Base-by-base conservation (phyloP, 192 early-diverging fungal genomes). In the Coemansia sp. region DNA sequence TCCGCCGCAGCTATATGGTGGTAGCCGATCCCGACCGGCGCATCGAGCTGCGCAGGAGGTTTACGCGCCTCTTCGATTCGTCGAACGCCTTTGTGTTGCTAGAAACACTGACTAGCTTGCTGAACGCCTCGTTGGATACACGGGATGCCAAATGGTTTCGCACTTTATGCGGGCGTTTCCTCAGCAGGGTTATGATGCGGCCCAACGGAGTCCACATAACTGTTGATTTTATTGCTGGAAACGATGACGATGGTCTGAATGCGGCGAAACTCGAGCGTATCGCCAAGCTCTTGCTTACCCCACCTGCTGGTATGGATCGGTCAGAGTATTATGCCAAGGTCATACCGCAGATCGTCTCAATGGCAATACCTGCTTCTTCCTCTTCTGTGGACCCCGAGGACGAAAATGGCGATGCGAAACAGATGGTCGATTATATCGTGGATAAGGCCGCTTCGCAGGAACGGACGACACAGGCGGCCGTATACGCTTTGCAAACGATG, bases 171-270 rank as follows among this genome's bases (percentile, higher is more conserved):
- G 87, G 89, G 0, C 74, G 88, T 45, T 90, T 89, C 51, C 84
- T 94, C 3, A 85, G 91, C 1, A 86, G 89, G 33, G 85, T 93
- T 35, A 53, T 95, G 15, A 72, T 92, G 60, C 73, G 87, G 20
- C 87, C 88, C 0, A 74, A 70, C 35, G 93, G 93, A 12, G 85
- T 89, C 0, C 83, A 74, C 9, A 78, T 88, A 7, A 83, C 90
- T 4, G 63, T 93, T 15, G 87, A 93, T 59, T 93, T 88, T 69
- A 83, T 92, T 35, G 81, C 89, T 6, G 88, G 86, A 4, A 80
- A 83, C 45, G 75, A 77, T 26, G 78, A 77, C 34, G 78, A 83
- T n/a, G 24, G 23, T 15, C 44, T 69, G 6, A 62, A 68, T 3
- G 45, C 72, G 5, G 63, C 61, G 23, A 78, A 78, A 57, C 65